phyloP scores from a whole-genome alignment of 805 yeast species.

The Wickerhamomyces silvicola region DNA sequence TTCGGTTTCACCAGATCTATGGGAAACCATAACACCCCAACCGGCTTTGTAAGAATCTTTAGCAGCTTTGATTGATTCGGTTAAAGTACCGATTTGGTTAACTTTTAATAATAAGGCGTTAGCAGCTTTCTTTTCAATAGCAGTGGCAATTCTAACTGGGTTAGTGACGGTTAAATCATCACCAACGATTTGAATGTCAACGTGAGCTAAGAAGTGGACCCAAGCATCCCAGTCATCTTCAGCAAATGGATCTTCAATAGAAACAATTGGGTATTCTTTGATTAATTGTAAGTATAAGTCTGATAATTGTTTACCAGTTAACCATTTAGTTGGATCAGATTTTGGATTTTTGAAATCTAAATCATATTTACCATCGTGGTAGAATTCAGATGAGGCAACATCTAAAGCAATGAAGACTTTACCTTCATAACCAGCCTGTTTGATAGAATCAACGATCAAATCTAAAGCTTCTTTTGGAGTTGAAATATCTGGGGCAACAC shows the following conservation, averaged over 20 bases:
- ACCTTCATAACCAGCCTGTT: constrained; percentile 93
- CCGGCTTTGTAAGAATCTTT: constrained; percentile 89
- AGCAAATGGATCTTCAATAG: constrained; percentile 98
- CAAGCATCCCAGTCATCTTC: constrained; percentile 99
- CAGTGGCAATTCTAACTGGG: constrained; percentile 90
- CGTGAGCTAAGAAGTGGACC: constrained; percentile 76
- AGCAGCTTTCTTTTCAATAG: constrained; percentile 95
- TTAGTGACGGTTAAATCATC: constrained; percentile 99
- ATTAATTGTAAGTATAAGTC: constrained; percentile 73
- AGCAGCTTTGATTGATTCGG: constrained; percentile 97
- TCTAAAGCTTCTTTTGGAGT: constrained; percentile 97
- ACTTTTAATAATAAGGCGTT: constrained; percentile 94
- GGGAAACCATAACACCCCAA: constrained; percentile 99
- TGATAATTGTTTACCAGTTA: constrained; percentile 83
- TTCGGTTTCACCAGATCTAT: constrained; percentile 99
- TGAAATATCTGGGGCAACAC: constrained; percentile 97
- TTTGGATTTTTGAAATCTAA: constrained; percentile 97
- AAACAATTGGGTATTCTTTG: constrained; percentile 93
- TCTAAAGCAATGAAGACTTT: constrained; percentile 88
- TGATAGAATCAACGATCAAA: constrained; percentile 85
- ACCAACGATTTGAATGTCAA: constrained; percentile 86
- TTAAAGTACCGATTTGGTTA: constrained; percentile 95
- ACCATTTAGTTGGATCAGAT: constrained; percentile 86
- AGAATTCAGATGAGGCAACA: constrained; percentile 97
- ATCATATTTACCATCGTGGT: constrained; percentile 95